Evolutionary conservation across 1,284 basidiomycete species (phyloP).

Genomic region (Termitomyces sp.): DNA sequence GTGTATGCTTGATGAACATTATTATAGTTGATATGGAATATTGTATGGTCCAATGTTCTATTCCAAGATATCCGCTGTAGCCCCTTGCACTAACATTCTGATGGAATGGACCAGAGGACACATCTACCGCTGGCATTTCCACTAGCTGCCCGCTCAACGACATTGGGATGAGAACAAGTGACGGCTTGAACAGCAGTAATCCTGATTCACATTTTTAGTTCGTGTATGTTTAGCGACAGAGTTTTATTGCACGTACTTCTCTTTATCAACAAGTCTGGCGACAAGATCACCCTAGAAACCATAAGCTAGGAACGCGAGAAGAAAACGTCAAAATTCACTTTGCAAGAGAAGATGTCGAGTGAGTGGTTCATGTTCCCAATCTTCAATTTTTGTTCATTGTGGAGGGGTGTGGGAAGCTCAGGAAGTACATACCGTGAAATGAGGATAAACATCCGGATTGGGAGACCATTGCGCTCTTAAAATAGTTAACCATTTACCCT

Average conservation of each 20-base stretch:
- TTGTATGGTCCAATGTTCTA: not conserved
- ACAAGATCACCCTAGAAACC: constrained; percentile 57
- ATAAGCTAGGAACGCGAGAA: constrained; percentile 1
- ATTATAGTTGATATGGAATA: not conserved
- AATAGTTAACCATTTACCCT: constrained; percentile 78
- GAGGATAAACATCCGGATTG: constrained; percentile 72
- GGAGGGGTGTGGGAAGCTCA: not conserved
- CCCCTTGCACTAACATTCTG: not conserved
- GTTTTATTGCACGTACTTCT: constrained; percentile 33
- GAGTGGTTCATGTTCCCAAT: constrained; percentile 75
- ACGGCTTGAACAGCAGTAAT: constrained; percentile 78
- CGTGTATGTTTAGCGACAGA: not conserved
- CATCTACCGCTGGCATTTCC: constrained; percentile 76
- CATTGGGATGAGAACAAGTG: constrained; percentile 76
- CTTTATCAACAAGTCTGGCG: constrained; percentile 51
- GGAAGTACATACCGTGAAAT: constrained; percentile 63
- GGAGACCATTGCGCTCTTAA: constrained; percentile 70
- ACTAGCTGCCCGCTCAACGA: constrained; percentile 66
- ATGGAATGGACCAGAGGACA: constrained; percentile 59
- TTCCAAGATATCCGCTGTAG: not conserved
- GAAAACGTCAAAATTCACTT: constrained; percentile 34
- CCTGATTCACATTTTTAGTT: constrained; percentile 28
- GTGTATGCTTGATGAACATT: constrained; percentile 34
- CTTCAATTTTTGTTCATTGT: constrained; percentile 28
- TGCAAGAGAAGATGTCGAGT: constrained; percentile 65